Evolutionary conservation across 768 basidiomycete species (phyloP), one percentile per base, ranked within the genome.

Genomic region (Russula lepida): DNA sequence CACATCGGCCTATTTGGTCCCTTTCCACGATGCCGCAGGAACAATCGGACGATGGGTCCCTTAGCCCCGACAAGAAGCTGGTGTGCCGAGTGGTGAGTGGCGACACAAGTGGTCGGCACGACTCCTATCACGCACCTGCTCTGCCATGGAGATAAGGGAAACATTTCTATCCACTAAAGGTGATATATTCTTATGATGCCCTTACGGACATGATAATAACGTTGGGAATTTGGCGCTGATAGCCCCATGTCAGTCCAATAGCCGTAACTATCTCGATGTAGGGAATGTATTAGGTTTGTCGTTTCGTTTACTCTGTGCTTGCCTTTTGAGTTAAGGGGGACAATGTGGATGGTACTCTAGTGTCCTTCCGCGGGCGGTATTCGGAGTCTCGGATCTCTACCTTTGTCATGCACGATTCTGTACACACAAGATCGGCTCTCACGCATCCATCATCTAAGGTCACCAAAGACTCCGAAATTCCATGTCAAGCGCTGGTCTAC

Each of bases 221-320:
- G 21, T 32, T 46, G n/a, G 17, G 17, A 35, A 27, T 35, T 13
- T 56, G 54, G 48, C 19, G 54, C 23, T 11, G 35, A 23, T 23
- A 11, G 21, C 37, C 12, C 48, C 47, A n/a, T 37, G 17, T 41
- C n/a, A 13, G 37, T 35, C 28, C 7, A 43, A 44, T 21, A 76
- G 85, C 13, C 35, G 35, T 35, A 13, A 13, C 35, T 35, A 13
- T 66, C 69, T 77, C 17, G 81, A 78, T 6, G 80, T 86, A 62
- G 87, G 88, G 72, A 78, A 79, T 60, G 77, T 81, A 28, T 74
- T 87, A 39, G 70, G 72, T 15, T 87, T 70, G 81, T 80, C 3
- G 86, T 77, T 71, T 84, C 84, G 64, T 79, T 54, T 88, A 84
- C 68, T 76, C 79, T 43, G 82, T 84, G 11, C 74, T 82, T 19